Evolutionary conservation across 1,139 yeast genomes (phyloP), one percentile per base, ranked within the genome.

Genomic region (Debaryomycetaceae sp.): DNA sequence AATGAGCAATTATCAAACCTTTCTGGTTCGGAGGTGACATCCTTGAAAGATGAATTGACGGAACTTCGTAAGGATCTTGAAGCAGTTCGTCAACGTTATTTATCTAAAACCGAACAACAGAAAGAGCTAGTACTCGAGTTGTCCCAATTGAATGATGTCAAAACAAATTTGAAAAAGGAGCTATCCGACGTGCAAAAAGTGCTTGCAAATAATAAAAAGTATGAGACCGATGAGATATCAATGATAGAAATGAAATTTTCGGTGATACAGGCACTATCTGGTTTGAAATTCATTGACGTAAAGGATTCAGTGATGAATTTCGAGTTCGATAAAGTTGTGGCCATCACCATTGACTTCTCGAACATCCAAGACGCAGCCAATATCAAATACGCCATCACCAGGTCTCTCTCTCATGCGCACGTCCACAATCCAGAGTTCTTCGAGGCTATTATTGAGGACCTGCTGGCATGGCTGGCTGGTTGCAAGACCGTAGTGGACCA

Each of bases 171-270:
- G 34, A 50, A 45, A 2, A 31, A 39, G 5, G 56, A 62, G 33
- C 51, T 62, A 5, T 35, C 39, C 2, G 47, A 42, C 1, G 45
- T 53, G 13, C 59, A 64, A 41, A 46, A 47, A 6, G 45, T 47
- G 5, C 44, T 63, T 17, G 56, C 54, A 29, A 55, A 50, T 17
- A 60, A 56, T 38, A 61, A 57, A 42, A 60, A 51, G 34, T 68
- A 63, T 45, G 62, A 59, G 34, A 36, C 45, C 0, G 51, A 58
- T 27, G 73, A 68, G 41, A 58, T 65, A 27, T 55, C 56, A 24
- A 37, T 55, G 11, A 51, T 68, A 31, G 53, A 51, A 24, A 45
- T 55, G 23, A 63, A 62, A 43, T 60, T 58, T 48, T 57, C 58
- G 36, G 36, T 61, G 4, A 49, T 68, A 24, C 68, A 63, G 45